Evolutionary conservation across 75 land plant species (phyloP), one percentile per base, ranked within the genome.

Genomic region (Sequoia sempervirens): DNA sequence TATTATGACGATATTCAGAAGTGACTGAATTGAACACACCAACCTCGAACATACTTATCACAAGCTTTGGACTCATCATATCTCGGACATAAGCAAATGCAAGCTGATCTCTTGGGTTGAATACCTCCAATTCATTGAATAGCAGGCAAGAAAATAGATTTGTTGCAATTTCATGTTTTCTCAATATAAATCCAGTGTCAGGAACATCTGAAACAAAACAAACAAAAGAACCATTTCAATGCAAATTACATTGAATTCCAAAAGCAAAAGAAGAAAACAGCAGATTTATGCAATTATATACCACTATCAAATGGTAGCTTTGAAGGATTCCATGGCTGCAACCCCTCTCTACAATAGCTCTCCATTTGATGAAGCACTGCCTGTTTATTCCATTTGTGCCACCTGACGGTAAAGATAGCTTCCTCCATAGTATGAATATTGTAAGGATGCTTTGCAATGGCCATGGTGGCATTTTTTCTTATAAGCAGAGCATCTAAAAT

Each of bases 31-130:
- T 92, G 68, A 93, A 91, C 15, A 91, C 92, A 80, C 91, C 91
- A 23, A 78, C 87, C 12, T 89, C 89, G 61, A 93, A 93, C 93
- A 93, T 91, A 84, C 89, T 90, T 12, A 93, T 74, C 43, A 85
- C 87, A 18, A 90, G 34, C 79, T 56, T 83, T 41, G 93, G 91
- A 2, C 50, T 91, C 93, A 93, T 90, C 30, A 85, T 36, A 40
- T 93, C 95, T 81, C 95, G 87, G 47, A 93, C 93, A 56, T 75
- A 92, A 8, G 95, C 93, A 83, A 92, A 93, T 11, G 91, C 88
- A 80, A 92, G 72, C 80, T 93, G 95, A 80, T 93, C 95, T 81
- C 93, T 89, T 28, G 93, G 93, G 79, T 90, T 93, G 76, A 93
- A 93, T 10, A 84, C 92, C 47, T 92, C 93, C 79, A 94, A 66